Base-by-base conservation (phyloP, 2,329 filamentous ascomycete species). In the Didymella arachidicola region DNA sequence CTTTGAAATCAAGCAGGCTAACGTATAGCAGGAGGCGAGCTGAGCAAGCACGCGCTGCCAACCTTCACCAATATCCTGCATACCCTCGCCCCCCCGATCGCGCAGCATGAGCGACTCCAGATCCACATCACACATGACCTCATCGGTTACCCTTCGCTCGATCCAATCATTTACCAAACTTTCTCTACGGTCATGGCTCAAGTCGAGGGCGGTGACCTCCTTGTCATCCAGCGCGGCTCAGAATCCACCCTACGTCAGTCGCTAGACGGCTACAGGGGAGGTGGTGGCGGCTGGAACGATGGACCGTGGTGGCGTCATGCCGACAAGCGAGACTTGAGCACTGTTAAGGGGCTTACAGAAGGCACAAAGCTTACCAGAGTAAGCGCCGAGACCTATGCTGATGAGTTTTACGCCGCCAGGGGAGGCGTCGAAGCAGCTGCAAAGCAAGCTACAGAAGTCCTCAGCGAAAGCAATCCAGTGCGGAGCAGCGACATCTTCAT, bases 101-200 rank as follows among this genome's bases (percentile, higher is more conserved):
- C 93, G 54, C 95, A 94, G 8, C 95, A 99, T 79, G 95, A 99
- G 80, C 91, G 94, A 48, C 89, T 99, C 7, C 90, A 96, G 71
- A 98, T 99, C 70, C 95, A 99, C 81, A 96, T 95, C 64, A 97
- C 94, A 8, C 95, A 99, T 81, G 95, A 98, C 77, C 86, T 99
- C 42, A 88, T 93, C 67, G 92, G 92, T 67, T 99, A 99, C 76
- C 95, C 95, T 2, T 94, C 92, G 18, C 87, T 99, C 68, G 94
- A 98, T 75, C 93, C 94, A 18, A 85, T 97, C 53, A 92, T 98
- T 69, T 92, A 98, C 79, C 86, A 86, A 57, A 93, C 95, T 63
- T 99, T 99, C 81, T 90, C 90, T 54, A 89, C 93, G 52, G 93
- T 99, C 71, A 99, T 99, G 95, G 87, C 93, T n/a, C 95, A 99